Conservation (phyloP, 352 stramenopile genomes). For the Phytopythium cucurbitacearum region DNA sequence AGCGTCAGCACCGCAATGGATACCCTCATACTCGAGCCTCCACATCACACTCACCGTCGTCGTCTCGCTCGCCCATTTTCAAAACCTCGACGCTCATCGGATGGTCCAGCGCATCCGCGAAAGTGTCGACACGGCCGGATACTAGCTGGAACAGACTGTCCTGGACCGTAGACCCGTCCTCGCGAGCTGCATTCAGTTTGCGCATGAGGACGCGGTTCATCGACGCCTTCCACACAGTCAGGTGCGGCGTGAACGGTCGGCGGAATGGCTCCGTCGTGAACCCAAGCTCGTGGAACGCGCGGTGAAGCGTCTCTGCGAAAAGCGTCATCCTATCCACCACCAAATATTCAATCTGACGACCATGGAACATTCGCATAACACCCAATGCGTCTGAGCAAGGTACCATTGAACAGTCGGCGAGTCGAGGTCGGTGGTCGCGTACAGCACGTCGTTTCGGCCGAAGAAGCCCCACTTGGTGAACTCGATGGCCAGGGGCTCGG, state of each 20-base stretch:
- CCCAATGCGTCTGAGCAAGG: background rate
- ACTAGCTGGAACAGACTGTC: slow-evolving; percentile 21
- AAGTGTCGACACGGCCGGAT: background rate
- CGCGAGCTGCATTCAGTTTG: slow-evolving; percentile 16
- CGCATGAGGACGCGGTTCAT: slow-evolving; percentile 19
- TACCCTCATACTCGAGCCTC: background rate
- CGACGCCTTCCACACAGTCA: slow-evolving; percentile 46
- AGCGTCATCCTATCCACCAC: slow-evolving; percentile 13
- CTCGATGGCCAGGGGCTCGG: slow-evolving; percentile 11
- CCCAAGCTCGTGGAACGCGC: slow-evolving; percentile 12
- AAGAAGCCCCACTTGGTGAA: slow-evolving; percentile 35
- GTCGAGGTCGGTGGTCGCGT: slow-evolving; percentile 19
- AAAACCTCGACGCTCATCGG: slow-evolving; percentile 24
- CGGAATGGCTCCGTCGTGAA: slow-evolving; percentile 27
- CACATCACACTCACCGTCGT: slow-evolving; percentile 25
- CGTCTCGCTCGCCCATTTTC: slow-evolving; percentile 29
- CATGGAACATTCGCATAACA: background rate
- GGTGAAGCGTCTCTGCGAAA: slow-evolving; percentile 24
- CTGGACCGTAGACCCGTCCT: slow-evolving; percentile 13
- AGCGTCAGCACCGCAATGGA: background rate
- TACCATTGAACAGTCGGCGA: background rate
- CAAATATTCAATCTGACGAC: background rate
- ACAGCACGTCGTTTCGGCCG: slow-evolving; percentile 29
- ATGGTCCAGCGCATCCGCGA: slow-evolving; percentile 15
- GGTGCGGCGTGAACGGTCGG: slow-evolving; percentile 31